phyloP scores from a whole-genome alignment of 2,329 filamentous ascomycete genomes.

The Rhynchosporium graminicola region DNA sequence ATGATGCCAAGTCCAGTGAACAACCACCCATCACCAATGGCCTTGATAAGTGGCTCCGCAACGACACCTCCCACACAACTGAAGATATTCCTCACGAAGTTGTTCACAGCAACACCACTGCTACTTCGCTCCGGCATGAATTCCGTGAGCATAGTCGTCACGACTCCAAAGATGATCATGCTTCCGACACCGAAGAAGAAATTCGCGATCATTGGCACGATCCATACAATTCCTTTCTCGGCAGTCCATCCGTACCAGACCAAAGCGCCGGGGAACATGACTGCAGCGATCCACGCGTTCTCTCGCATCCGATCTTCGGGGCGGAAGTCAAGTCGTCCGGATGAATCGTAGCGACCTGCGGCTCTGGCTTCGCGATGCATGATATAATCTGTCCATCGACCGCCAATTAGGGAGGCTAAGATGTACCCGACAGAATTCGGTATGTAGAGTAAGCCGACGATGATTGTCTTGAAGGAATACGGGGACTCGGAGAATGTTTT shows the following conservation, averaged over 20 bases:
- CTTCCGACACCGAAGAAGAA: slow-evolving; percentile 75
- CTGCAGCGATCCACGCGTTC: slow-evolving; percentile 75
- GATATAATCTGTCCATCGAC: slow-evolving; percentile 77
- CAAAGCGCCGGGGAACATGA: slow-evolving; percentile 68
- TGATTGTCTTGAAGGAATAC: slow-evolving; percentile 67
- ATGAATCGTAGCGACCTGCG: slow-evolving; percentile 66
- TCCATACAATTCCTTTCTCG: slow-evolving; percentile 62
- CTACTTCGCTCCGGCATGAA: slow-evolving; percentile 74
- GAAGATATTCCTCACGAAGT: slow-evolving; percentile 78
- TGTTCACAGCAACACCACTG: slow-evolving; percentile 76
- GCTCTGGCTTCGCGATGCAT: slow-evolving; percentile 76
- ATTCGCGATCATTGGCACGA: slow-evolving; percentile 62
- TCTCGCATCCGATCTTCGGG: slow-evolving; percentile 83
- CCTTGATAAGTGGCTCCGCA: slow-evolving; percentile 68
- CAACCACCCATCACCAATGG: slow-evolving; percentile 74
- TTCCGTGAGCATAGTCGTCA: slow-evolving; percentile 81
- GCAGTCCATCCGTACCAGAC: slow-evolving; percentile 79
- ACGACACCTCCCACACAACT: slow-evolving; percentile 71
- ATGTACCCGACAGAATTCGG: slow-evolving; percentile 75
- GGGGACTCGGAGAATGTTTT: slow-evolving; percentile 65
- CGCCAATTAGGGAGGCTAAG: slow-evolving; percentile 66
- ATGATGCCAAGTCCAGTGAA: slow-evolving; percentile 63
- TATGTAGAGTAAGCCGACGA: slow-evolving; percentile 77
- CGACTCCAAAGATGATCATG: slow-evolving; percentile 59
- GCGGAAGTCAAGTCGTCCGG: slow-evolving; percentile 65